Percentiles rank a stretch among this genome's conserved stretches.
Evolutionary conservation across 2,329 filamentous ascomycete genomes (phyloP).

Genomic region (Penicillium janthinellum): DNA sequence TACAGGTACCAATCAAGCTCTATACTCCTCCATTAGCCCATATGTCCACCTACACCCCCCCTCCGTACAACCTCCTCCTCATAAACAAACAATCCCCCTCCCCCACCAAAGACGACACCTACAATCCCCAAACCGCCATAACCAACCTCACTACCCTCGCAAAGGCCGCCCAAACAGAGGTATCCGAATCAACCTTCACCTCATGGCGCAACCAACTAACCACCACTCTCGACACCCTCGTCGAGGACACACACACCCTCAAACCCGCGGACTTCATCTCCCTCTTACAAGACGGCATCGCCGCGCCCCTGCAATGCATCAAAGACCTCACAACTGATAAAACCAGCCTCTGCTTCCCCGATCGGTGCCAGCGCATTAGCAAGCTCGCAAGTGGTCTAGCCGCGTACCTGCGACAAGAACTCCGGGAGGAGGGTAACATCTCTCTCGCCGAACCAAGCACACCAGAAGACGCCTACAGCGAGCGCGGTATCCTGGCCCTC

Average conservation of each 20-base stretch:
- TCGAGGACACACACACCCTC: not conserved
- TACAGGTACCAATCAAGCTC: not conserved
- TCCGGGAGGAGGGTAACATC: not conserved
- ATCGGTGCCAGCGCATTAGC: not conserved
- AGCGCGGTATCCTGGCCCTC: too few species aligned
- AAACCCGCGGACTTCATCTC: not conserved
- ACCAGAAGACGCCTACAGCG: too few species aligned
- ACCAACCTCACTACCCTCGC: not conserved
- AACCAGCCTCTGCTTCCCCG: not conserved
- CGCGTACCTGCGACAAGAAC: not conserved
- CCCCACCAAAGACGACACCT: not conserved
- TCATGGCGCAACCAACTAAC: not conserved
- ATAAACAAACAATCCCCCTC: not conserved
- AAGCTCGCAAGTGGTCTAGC: not conserved
- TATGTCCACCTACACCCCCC: not conserved
- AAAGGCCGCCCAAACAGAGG: not conserved
- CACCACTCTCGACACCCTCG: not conserved
- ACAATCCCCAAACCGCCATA: not conserved
- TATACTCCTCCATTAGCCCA: not conserved
- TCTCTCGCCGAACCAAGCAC: not conserved
- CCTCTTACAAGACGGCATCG: not conserved
- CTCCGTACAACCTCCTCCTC: not conserved
- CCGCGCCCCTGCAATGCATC: not conserved
- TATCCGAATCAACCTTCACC: not conserved
- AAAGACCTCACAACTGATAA: not conserved